These are phyloP conservation scores for Debaryomyces fabryi DNA, from an alignment of 1,139 yeast species.

Conservation along the genomic window DNA sequence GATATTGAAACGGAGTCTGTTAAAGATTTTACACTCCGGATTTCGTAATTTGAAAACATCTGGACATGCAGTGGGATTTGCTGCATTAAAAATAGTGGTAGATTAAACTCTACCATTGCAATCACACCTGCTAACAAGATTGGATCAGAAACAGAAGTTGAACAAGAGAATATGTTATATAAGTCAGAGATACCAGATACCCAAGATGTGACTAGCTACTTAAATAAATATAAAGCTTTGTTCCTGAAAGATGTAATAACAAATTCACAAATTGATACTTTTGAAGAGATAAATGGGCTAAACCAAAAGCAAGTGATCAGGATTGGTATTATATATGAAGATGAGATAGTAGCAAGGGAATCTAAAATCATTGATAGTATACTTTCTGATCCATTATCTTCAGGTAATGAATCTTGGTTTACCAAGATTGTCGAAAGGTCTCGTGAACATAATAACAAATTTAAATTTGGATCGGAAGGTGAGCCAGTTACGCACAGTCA, in stretches of 20 bases:
- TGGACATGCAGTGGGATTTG: not conserved
- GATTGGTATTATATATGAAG: slow-evolving; percentile 37
- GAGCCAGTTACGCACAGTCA: not conserved
- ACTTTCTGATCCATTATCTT: slow-evolving; percentile 48
- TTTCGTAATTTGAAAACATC: not conserved
- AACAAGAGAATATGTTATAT: too few species aligned
- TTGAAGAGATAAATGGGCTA: slow-evolving; percentile 10
- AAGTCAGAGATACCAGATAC: not conserved
- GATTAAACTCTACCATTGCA: not conserved
- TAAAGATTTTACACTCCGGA: not conserved
- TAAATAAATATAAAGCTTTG: slow-evolving; percentile 20
- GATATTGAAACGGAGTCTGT: not conserved
- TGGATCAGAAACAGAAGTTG: not conserved
- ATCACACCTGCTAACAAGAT: not conserved
- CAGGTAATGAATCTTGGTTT: slow-evolving; percentile 36
- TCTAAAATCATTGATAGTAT: slow-evolving; percentile 39
- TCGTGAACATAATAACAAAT: slow-evolving; percentile 21
- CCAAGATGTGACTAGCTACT: slow-evolving; percentile 6
- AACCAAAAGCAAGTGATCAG: slow-evolving; percentile 18
- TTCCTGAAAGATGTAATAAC: slow-evolving; percentile 33
- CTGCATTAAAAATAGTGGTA: not conserved
- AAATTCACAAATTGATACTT: slow-evolving; percentile 16
- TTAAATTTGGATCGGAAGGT: slow-evolving; percentile 17
- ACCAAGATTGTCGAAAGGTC: slow-evolving; percentile 25
- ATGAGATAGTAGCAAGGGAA: slow-evolving; percentile 19